Evolutionary conservation across 2,329 filamentous ascomycete genomes (phyloP).

Genomic region (Parasarocladium wereldwijsianum): DNA sequence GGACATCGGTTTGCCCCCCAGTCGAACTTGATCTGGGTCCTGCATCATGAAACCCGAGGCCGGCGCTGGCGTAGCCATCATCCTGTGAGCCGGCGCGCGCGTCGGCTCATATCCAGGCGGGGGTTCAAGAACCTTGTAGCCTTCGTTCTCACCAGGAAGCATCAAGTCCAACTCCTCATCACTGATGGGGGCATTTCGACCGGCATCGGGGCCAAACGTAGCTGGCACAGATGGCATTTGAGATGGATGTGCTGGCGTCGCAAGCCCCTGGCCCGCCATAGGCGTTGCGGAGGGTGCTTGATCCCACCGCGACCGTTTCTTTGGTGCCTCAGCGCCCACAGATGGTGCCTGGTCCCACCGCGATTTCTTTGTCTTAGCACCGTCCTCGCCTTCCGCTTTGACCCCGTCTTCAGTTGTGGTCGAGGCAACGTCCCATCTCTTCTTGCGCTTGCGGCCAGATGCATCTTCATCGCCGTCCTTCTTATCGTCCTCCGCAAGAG

Average conservation of each 20-base stretch:
- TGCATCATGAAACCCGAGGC: constrained; percentile 93
- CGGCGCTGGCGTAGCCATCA: constrained; percentile 60
- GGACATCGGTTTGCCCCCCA: constrained; percentile 78
- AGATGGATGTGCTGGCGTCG: constrained; percentile 62
- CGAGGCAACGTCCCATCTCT: constrained; percentile 80
- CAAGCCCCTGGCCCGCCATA: constrained; percentile 57
- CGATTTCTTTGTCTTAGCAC: constrained; percentile 57
- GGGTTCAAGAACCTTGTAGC: constrained; percentile 82
- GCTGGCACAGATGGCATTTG: constrained; percentile 36
- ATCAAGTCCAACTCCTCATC: constrained; percentile 91
- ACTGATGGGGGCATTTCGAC: constrained; percentile 66
- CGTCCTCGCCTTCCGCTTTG: constrained; percentile 31
- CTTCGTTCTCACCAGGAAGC: constrained; percentile 74
- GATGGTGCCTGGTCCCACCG: constrained; percentile 78
- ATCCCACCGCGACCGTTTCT: constrained; percentile 81
- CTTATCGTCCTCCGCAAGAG: constrained; percentile 56
- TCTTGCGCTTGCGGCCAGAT: constrained; percentile 68
- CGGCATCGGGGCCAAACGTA: constrained; percentile 69
- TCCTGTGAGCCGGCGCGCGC: constrained; percentile 59
- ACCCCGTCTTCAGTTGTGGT: constrained; percentile 36
- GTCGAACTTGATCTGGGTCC: constrained; percentile 70
- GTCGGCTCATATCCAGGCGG: constrained; percentile 85
- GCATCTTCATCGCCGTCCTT: constrained; percentile 54
- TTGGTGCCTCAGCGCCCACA: constrained; percentile 43
- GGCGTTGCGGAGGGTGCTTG: constrained; percentile 73